Conservation (phyloP, 176 grass and related monocot species). For the Carex pumila region DNA sequence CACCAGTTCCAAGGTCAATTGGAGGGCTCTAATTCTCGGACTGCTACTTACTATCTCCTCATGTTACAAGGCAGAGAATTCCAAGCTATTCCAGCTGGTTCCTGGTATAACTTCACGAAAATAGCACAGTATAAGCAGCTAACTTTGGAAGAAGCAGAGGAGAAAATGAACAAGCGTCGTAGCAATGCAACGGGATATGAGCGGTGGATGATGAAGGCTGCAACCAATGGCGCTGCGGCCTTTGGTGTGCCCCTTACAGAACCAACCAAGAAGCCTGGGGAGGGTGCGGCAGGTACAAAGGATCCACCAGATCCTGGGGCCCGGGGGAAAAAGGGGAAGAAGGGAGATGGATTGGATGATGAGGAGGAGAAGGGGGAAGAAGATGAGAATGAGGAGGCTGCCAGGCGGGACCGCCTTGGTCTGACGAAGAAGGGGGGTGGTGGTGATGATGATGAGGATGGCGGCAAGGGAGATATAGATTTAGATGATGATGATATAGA, state of each 20-base stretch:
- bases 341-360: conserved; percentile 42
- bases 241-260: conserved; percentile 42
- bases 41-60: conserved; percentile 64
- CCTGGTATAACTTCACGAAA: conserved; percentile 91
- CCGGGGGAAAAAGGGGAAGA: conserved; percentile 45
- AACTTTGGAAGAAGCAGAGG: conserved; percentile 86
- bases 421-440: conserved; percentile 28
- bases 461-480: conserved; percentile 58
- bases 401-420: conserved; percentile 34
- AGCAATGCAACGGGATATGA: conserved; percentile 64
- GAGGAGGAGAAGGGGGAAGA: conserved; percentile 38
- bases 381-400: conserved; percentile 34
- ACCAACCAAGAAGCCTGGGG: conserved; percentile 24
- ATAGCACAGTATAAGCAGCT: conserved; percentile 80
- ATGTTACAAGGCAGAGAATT: conserved; percentile 51
- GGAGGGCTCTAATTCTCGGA: conserved; percentile 68
- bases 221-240: conserved; percentile 65
- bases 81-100: conserved; percentile 54
- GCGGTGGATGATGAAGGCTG: conserved; percentile 82
- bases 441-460: conserved; percentile 67
- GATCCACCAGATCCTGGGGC: conserved; percentile 8
- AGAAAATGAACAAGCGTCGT: conserved; percentile 74
- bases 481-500: conserved; percentile 76
- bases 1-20: conserved; percentile 63
- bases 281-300: conserved; percentile 15